Evolutionary conservation across 2,329 filamentous ascomycete species (phyloP).

Genomic region (Cladophialophora psammophila): DNA sequence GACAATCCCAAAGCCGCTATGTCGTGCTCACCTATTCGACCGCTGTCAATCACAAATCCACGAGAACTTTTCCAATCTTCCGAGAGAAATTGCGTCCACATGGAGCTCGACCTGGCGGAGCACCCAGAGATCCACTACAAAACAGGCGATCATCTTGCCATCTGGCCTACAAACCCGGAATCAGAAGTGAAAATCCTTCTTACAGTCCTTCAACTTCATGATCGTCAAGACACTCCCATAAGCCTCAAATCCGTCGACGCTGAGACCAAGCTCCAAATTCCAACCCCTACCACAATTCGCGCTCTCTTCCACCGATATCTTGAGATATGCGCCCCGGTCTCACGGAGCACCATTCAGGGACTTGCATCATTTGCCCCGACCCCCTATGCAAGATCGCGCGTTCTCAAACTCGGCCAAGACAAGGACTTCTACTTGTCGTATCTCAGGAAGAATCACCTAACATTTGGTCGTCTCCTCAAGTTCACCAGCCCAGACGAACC

Average conservation of each 20-base stretch:
- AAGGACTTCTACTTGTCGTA: conserved; percentile 85
- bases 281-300: conserved; percentile 87
- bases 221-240: conserved; percentile 39
- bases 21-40: conserved; percentile 78
- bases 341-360: conserved; percentile 83
- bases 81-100: conserved; percentile 56
- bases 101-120: conserved; percentile 50
- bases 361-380: conserved; percentile 80
- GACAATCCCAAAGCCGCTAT: conserved; percentile 73
- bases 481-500: conserved; percentile 56
- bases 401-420: conserved; percentile 80
- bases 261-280: conserved; percentile 71
- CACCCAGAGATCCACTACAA: conserved; percentile 53
- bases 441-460: conserved; percentile 76
- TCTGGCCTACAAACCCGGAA: conserved; percentile 52
- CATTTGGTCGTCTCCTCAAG: conserved; percentile 57
- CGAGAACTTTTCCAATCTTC: conserved; percentile 80
- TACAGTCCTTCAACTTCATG: conserved; percentile 42
- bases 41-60: conserved; percentile 82
- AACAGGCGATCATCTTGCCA: conserved; percentile 53
- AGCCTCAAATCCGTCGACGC: conserved; percentile 33
- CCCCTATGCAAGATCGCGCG: conserved; percentile 77
- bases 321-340: conserved; percentile 88
- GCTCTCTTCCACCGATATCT: conserved; percentile 87
- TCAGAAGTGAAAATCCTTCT: conserved; percentile 47